Evolutionary conservation across 805 yeast genomes (phyloP).

Genomic region (Teunomyces tritomae): DNA sequence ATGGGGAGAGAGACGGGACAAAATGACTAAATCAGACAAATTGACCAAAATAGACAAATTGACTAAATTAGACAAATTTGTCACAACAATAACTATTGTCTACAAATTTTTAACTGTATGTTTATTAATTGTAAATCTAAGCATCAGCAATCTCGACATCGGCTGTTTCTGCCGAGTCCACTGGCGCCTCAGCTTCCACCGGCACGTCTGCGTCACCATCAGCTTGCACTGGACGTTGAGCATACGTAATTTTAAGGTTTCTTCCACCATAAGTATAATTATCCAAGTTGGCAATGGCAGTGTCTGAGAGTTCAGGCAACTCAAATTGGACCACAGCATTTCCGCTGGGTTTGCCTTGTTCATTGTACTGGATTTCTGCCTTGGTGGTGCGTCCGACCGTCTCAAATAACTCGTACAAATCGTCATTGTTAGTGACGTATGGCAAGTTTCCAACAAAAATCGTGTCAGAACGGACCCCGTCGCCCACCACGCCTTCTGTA

Average conservation of each 20-base stretch:
- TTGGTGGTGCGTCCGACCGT: conserved; percentile 71
- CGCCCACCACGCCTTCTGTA: conserved; percentile 63
- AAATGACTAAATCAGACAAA: too few species aligned
- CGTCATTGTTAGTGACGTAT: conserved; percentile 82
- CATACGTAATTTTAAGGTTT: conserved; percentile 66
- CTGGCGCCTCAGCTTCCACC: too few species aligned
- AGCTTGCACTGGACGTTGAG: conserved; percentile 27
- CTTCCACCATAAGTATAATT: conserved; percentile 85
- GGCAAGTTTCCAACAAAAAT: conserved; percentile 81
- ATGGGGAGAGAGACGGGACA: too few species aligned
- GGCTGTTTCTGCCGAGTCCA: neutral
- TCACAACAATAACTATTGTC: too few species aligned
- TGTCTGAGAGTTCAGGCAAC: conserved; percentile 62
- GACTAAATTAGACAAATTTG: too few species aligned
- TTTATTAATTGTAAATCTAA: neutral
- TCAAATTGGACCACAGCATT: conserved; percentile 81
- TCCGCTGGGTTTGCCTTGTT: conserved; percentile 71
- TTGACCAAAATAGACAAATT: too few species aligned
- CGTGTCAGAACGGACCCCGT: conserved; percentile 46
- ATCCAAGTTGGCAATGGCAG: conserved; percentile 71
- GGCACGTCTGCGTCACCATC: neutral
- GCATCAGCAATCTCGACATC: conserved; percentile 6
- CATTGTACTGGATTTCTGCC: conserved; percentile 68
- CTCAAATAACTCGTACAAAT: conserved; percentile 80
- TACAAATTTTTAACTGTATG: too few species aligned